A percentile compares a stretch with the other conserved stretches of the same genome.
Evolutionary conservation across 331 rosid species (phyloP).

Genomic region (Malus hybrid): DNA sequence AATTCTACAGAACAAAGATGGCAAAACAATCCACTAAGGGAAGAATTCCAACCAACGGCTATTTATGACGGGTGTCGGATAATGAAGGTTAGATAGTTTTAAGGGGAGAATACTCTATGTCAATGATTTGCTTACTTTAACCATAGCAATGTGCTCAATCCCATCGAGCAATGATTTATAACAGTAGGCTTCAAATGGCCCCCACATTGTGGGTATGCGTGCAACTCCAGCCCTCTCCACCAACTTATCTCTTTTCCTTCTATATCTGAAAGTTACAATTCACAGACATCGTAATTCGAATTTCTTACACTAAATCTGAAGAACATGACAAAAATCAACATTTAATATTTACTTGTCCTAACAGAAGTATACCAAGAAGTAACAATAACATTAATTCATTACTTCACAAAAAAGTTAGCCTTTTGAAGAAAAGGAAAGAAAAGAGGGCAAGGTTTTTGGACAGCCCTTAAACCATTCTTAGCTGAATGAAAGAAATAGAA

Average conservation of each 20-base stretch:
- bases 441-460: neutral
- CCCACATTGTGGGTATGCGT: constrained; percentile 87
- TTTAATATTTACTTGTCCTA: neutral
- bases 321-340: neutral
- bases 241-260: constrained; percentile 81
- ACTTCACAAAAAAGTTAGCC: neutral
- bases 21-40: neutral
- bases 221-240: constrained; percentile 59
- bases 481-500: neutral
- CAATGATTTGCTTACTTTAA: constrained; percentile 49
- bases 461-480: neutral
- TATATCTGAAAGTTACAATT: constrained; percentile 46
- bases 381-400: neutral
- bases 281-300: neutral
- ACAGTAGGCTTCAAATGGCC: constrained; percentile 75
- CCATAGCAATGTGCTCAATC: constrained; percentile 95
- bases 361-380: neutral
- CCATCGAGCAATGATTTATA: constrained; percentile 73
- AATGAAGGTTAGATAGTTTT: neutral
- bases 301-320: neutral
- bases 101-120: neutral
- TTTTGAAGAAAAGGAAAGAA: neutral
- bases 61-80: neutral
- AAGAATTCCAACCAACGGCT: neutral
- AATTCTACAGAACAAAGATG: no score